These are phyloP conservation scores for Candida lessepsii DNA, from an alignment of 805 yeast species.

Conservation along the genomic window DNA sequence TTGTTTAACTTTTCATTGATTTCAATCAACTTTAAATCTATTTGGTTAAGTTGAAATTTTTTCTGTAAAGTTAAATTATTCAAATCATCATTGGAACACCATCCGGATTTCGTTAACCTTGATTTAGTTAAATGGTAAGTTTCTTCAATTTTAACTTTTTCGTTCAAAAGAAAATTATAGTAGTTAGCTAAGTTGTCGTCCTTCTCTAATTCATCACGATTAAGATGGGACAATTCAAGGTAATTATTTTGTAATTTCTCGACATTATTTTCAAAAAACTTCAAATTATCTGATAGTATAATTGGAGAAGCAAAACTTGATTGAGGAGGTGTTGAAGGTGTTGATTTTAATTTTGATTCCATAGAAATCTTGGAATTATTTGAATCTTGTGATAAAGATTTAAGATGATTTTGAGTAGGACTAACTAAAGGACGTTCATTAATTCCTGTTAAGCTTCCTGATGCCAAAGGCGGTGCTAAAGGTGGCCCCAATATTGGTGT, in stretches of 20 bases:
- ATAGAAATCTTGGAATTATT: slow-evolving; percentile 12
- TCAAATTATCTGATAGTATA: slow-evolving; percentile 36
- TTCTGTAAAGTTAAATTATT: slow-evolving; percentile 39
- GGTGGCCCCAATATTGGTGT: slow-evolving; percentile 4
- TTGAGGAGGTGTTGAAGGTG: slow-evolving; percentile 33
- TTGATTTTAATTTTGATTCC: slow-evolving; percentile 15
- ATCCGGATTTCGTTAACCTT: slow-evolving; percentile 35
- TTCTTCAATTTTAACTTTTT: slow-evolving; percentile 31
- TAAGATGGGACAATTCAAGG: slow-evolving; percentile 20
- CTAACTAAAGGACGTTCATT: slow-evolving; percentile 14
- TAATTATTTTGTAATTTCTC: slow-evolving; percentile 38
- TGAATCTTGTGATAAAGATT: slow-evolving; percentile 15
- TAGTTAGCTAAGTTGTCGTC: slow-evolving; percentile 22
- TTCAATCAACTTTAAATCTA: slow-evolving; percentile 36
- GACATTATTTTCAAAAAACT: slow-evolving; percentile 26
- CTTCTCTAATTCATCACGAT: slow-evolving; percentile 14
- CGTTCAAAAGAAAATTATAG: slow-evolving; percentile 30
- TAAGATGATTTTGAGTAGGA: slow-evolving; percentile 17
- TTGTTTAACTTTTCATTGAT: slow-evolving; percentile 32
- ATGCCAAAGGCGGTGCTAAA: neutral
- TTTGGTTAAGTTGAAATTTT: slow-evolving; percentile 35
- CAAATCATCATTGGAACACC: slow-evolving; percentile 44
- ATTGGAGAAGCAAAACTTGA: slow-evolving; percentile 39
- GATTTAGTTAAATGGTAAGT: slow-evolving; percentile 34
- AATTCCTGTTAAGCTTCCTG: neutral